Conservation (phyloP, 306 rosid genomes). For the Luffa aegyptiaca region DNA sequence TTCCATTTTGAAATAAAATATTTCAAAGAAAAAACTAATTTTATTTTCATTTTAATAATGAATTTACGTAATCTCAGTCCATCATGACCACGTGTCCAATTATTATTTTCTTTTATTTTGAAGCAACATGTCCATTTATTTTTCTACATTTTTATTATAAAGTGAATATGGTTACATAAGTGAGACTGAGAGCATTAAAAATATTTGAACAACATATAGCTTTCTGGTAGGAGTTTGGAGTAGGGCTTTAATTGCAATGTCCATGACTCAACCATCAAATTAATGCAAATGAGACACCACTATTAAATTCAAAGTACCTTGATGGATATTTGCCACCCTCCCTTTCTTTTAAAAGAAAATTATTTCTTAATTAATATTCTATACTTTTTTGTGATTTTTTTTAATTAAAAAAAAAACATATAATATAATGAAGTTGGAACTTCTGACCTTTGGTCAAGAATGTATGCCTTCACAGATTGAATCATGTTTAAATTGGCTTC, state of each 20-base stretch:
- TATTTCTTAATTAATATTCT: no score
- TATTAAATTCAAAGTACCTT: background rate
- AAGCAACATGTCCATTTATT: background rate
- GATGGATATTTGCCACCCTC: background rate
- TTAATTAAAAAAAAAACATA: no score
- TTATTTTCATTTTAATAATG: no score
- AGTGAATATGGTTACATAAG: background rate
- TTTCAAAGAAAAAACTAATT: background rate
- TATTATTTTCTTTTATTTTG: no score
- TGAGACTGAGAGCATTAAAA: background rate
- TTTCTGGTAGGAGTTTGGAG: background rate
- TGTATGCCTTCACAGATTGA: no score
- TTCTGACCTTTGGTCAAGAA: no score
- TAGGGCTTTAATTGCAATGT: background rate
- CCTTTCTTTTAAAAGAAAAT: background rate
- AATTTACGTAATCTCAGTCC: no score
- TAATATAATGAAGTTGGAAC: no score
- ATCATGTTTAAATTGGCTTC: no score
- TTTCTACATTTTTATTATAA: background rate
- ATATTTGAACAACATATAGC: background rate
- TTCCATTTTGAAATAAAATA: no score
- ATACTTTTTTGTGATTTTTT: no score
- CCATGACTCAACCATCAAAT: background rate
- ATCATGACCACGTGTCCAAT: no score
- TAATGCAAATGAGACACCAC: slow-evolving; percentile 1